Conservation (phyloP, 2,329 filamentous ascomycete species). For the Cladosporium sphaerospermum region DNA sequence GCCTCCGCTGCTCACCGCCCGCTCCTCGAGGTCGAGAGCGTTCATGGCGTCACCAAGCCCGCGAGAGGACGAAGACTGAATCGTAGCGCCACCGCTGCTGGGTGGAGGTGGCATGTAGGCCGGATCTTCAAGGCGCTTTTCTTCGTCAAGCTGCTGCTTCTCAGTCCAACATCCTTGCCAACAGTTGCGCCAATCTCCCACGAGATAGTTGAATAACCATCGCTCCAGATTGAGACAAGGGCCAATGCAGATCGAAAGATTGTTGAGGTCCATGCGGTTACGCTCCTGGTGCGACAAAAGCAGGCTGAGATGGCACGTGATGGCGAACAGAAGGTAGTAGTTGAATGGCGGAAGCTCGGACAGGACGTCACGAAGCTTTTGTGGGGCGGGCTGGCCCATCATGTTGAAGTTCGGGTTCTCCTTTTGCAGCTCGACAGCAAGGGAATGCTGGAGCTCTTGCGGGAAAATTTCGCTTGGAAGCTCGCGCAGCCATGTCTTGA, state of each 20-base stretch:
- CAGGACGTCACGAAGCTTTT: conserved; percentile 81
- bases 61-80: conserved; percentile 17
- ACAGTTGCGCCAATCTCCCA: conserved; percentile 92
- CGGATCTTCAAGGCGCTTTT: conserved; percentile 28
- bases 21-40: conserved; percentile 19
- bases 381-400: conserved; percentile 55
- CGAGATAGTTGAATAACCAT: conserved; percentile 91
- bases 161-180: conserved; percentile 96
- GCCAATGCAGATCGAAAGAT: conserved; percentile 94
- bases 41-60: conserved; percentile 21
- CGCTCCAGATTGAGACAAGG: conserved; percentile 94
- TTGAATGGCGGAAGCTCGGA: conserved; percentile 94
- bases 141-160: conserved; percentile 66
- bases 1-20: conserved; percentile 16
- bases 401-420: conserved; percentile 71
- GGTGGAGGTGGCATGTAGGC: conserved; percentile 7
- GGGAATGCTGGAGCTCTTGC: conserved; percentile 71
- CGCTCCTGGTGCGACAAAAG: conserved; percentile 86
- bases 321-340: conserved; percentile 95
- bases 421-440: conserved; percentile 72
- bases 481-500: conserved; percentile 92
- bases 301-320: conserved; percentile 90
- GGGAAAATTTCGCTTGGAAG: conserved; percentile 93
- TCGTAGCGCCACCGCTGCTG: background rate
- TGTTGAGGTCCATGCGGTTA: conserved; percentile 98